These are phyloP conservation scores for Phytophthora agathidicida DNA, from an alignment of 352 stramenopile species.

Conservation along the genomic window DNA sequence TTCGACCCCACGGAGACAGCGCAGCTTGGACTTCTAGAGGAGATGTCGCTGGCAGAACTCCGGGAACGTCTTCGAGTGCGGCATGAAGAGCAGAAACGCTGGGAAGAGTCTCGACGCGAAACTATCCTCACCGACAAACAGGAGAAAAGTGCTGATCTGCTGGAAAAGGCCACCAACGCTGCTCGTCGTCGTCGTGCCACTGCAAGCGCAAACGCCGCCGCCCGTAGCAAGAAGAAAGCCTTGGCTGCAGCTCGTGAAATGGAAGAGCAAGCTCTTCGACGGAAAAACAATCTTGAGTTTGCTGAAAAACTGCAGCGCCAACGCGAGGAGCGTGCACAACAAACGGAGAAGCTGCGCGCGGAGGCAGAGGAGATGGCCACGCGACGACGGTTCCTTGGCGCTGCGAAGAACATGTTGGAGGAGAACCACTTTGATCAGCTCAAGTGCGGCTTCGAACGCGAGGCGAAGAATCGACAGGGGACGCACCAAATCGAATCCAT, in stretches of 20 bases:
- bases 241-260: slow-evolving; percentile 54
- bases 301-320: slow-evolving; percentile 75
- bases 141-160: slow-evolving; percentile 76
- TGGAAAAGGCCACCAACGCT: slow-evolving; percentile 83
- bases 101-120: slow-evolving; percentile 71
- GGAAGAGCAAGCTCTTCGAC: slow-evolving; percentile 61
- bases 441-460: slow-evolving; percentile 67
- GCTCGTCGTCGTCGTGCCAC: slow-evolving; percentile 68
- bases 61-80: slow-evolving; percentile 84
- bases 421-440: slow-evolving; percentile 83
- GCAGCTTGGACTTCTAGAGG: slow-evolving; percentile 88
- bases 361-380: slow-evolving; percentile 74
- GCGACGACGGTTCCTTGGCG: slow-evolving; percentile 85
- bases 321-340: slow-evolving; percentile 48
- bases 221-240: slow-evolving; percentile 62
- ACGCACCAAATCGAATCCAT: slow-evolving; percentile 48
- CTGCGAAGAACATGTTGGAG: slow-evolving; percentile 84
- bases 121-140: slow-evolving; percentile 76
- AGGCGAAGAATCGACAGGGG: slow-evolving; percentile 55
- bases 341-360: slow-evolving; percentile 55
- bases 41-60: slow-evolving; percentile 92
- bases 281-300: slow-evolving; percentile 76
- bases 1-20: slow-evolving; percentile 92
- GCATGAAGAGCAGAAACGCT: slow-evolving; percentile 68
- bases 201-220: slow-evolving; percentile 61